Evolutionary conservation across 495 filamentous ascomycete species (phyloP).

Genomic region (Aspergillus taichungensis): DNA sequence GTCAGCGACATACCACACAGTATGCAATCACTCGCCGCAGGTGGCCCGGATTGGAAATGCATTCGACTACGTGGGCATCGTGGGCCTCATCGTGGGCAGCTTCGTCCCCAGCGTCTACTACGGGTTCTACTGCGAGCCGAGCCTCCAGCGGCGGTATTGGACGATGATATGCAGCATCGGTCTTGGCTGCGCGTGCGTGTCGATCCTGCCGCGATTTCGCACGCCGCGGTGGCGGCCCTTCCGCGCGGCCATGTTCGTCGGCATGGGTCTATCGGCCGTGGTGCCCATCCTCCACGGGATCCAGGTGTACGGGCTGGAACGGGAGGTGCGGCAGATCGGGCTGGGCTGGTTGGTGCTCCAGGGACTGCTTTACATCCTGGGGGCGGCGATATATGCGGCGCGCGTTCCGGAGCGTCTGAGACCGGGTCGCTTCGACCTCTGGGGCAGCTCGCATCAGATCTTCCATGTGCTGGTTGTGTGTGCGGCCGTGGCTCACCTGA

Average conservation of each 20-base stretch:
- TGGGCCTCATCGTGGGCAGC: constrained; percentile 78
- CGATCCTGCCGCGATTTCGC: constrained; percentile 69
- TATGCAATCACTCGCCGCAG: constrained; percentile 54
- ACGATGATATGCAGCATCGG: constrained; percentile 73
- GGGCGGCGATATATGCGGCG: constrained; percentile 74
- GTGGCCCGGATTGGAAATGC: constrained; percentile 58
- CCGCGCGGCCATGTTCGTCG: constrained; percentile 84
- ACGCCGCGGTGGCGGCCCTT: constrained; percentile 76
- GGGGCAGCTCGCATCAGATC: constrained; percentile 55
- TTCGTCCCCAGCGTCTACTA: constrained; percentile 84
- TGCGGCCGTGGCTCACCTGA: constrained; percentile 48
- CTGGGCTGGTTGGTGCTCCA: constrained; percentile 74
- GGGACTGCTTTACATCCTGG: constrained; percentile 76
- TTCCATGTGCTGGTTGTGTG: constrained; percentile 58
- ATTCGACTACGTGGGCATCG: constrained; percentile 87
- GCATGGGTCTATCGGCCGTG: constrained; percentile 75
- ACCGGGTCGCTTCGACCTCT: constrained; percentile 51
- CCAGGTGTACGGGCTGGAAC: constrained; percentile 45
- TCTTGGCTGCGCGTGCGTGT: constrained; percentile 62
- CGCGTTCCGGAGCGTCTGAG: constrained; percentile 42
- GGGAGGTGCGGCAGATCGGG: constrained; percentile 63
- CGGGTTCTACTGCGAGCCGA: constrained; percentile 62
- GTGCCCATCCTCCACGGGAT: constrained; percentile 74
- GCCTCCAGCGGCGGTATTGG: constrained; percentile 60
- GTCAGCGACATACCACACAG: constrained; percentile 72